These are phyloP conservation scores for Russula griseocarnosa DNA, from an alignment of 768 basidiomycete species.

Conservation along the genomic window DNA sequence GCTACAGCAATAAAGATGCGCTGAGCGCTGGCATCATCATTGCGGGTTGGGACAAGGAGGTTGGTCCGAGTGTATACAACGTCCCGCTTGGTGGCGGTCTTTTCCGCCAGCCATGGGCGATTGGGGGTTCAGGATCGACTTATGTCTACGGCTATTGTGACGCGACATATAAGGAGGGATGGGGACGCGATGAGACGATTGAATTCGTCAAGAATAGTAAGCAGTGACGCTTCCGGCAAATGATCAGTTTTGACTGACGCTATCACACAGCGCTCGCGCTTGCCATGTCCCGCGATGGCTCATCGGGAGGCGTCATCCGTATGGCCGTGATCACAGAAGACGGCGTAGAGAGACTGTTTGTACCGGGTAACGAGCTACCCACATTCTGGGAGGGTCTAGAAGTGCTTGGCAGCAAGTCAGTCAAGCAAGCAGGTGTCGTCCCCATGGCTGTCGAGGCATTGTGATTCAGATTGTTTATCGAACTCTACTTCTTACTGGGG, in stretches of 20 bases:
- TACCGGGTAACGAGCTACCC: slow-evolving; percentile 86
- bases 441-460: slow-evolving; percentile 47
- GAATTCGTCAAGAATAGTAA: slow-evolving; percentile 94
- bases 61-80: slow-evolving; percentile 91
- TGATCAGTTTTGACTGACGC: neutral
- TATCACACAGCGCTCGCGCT: slow-evolving; percentile 69
- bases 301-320: slow-evolving; percentile 94
- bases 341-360: slow-evolving; percentile 85
- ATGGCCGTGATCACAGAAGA: slow-evolving; percentile 96
- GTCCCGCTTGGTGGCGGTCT: slow-evolving; percentile 95
- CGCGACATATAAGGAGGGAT: slow-evolving; percentile 92
- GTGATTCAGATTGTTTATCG: slow-evolving; percentile 14
- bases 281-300: slow-evolving; percentile 97
- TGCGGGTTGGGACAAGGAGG: slow-evolving; percentile 93
- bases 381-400: slow-evolving; percentile 87
- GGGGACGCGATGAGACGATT: slow-evolving; percentile 85
- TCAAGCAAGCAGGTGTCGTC: slow-evolving; percentile 32
- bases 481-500: neutral
- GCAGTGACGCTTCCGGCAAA: slow-evolving; percentile 33
- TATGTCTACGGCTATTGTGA: slow-evolving; percentile 99
- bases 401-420: slow-evolving; percentile 48
- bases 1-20: slow-evolving; percentile 90
- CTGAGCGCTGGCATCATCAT: slow-evolving; percentile 95
- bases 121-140: slow-evolving; percentile 95
- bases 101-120: slow-evolving; percentile 98